A percentile compares a stretch with the other conserved stretches of the same genome.
Evolutionary conservation across 2,329 filamentous ascomycete species (phyloP).

Genomic region (Purpureocillium takamizusanense): DNA sequence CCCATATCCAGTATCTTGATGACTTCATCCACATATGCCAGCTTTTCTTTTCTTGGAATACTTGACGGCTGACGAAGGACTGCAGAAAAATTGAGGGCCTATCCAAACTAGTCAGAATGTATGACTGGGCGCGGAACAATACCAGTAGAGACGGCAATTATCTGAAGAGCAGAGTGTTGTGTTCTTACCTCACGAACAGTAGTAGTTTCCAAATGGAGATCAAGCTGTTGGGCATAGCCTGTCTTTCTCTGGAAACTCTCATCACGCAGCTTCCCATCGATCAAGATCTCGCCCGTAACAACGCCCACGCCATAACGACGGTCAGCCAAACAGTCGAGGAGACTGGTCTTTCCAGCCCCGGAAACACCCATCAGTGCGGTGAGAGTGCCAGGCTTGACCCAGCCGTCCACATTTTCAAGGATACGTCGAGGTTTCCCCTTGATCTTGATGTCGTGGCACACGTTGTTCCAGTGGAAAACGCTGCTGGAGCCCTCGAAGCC

Average conservation of each 20-base stretch:
- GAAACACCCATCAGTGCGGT: slow-evolving; percentile 57
- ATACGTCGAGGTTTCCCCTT: slow-evolving; percentile 55
- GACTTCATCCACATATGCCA: slow-evolving; percentile 31
- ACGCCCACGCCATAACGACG: slow-evolving; percentile 24
- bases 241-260: slow-evolving; percentile 63
- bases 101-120: too few species aligned
- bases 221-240: slow-evolving; percentile 62
- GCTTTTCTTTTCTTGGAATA: background rate
- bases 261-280: slow-evolving; percentile 58
- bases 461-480: too few species aligned
- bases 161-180: too few species aligned
- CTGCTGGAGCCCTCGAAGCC: too few species aligned
- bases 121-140: too few species aligned
- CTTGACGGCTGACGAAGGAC: background rate
- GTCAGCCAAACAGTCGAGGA: slow-evolving; percentile 55
- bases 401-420: slow-evolving; percentile 62
- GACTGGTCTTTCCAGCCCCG: slow-evolving; percentile 52
- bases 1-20: slow-evolving; percentile 36
- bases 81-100: too few species aligned
- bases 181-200: slow-evolving; percentile 41
- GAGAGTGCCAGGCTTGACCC: slow-evolving; percentile 66
- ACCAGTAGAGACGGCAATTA: too few species aligned
- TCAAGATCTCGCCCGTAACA: slow-evolving; percentile 22
- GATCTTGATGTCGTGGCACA: slow-evolving; percentile 31
- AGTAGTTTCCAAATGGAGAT: slow-evolving; percentile 31